A percentile compares a stretch with the other conserved stretches of the same genome.
These are phyloP conservation scores for Pyrenochaeta sp. DNA, from an alignment of 2,329 filamentous ascomycete genomes.

Conservation along the genomic window DNA sequence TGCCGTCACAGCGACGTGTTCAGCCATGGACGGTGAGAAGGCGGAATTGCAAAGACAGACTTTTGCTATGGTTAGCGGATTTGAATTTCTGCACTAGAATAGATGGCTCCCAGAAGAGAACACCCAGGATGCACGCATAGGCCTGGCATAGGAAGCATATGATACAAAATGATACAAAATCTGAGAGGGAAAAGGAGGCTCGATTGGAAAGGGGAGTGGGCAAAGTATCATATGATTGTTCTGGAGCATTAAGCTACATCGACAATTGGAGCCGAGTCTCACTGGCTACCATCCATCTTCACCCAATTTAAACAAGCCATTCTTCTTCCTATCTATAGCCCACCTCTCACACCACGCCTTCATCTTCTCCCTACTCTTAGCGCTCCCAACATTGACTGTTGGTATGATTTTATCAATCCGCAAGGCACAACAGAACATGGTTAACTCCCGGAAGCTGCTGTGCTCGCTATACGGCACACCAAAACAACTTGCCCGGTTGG, in stretches of 20 bases:
- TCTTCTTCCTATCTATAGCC: conserved; percentile 69
- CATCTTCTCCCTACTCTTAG: conserved; percentile 71
- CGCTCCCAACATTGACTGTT: conserved; percentile 84
- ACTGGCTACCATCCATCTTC: conserved; percentile 25
- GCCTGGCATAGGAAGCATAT: no score
- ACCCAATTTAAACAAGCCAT: conserved; percentile 61
- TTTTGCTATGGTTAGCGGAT: no score
- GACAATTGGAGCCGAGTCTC: background rate
- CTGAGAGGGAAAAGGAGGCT: no score
- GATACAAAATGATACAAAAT: no score
- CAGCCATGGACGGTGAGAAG: no score
- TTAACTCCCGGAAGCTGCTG: conserved; percentile 91
- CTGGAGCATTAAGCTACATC: background rate
- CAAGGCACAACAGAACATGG: conserved; percentile 89
- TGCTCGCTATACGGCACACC: conserved; percentile 97
- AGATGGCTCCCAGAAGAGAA: no score
- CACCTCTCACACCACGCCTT: conserved; percentile 72
- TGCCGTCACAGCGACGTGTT: no score
- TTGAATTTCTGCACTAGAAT: no score
- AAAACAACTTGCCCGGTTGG: conserved; percentile 83
- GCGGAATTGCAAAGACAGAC: no score
- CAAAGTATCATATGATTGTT: background rate
- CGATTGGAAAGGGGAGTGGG: no score
- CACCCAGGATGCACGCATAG: no score
- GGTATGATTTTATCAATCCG: conserved; percentile 90